Base-by-base conservation (phyloP, 2,329 filamentous ascomycete species). In the Epichloe scottii region DNA sequence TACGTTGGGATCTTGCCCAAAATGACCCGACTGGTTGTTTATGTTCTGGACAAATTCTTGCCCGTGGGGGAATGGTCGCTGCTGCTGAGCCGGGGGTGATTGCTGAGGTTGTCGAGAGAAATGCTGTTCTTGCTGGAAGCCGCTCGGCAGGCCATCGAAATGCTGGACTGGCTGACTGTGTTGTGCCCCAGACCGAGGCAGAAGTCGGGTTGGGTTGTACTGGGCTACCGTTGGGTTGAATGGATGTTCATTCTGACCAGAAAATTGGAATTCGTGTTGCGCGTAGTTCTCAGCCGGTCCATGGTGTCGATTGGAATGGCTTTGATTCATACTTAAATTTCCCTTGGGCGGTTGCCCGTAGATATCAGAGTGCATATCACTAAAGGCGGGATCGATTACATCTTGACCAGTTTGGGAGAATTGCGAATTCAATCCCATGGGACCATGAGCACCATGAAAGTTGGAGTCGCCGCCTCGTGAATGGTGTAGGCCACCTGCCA, bases 351-450 rank as follows among this genome's bases (percentile, higher is more conserved):
- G 66, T 46, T 70, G 67, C 10, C 56, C 57, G 49, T 69, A 72
- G 23, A 70, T 49, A 37, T 68, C 67, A 14, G 66, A 59, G 39
- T 68, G 64, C 10, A 71, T 60, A 51, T 64, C 63, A 57, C 59
- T 57, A 46, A 71, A 69, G 33, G 63, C 59, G 40, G 68, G 61
- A 51, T 71, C 63, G 40, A 71, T 59, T 44, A 65, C 62, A 52
- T 70, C 67, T 53, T 66, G 62, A 39, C 56, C 56, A 14, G 64
- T 53, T 33, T 65, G 63, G 41, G 61, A 56, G 52, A 63, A 71
- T 40, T 65, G 66, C 49, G 66, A 64, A 49, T 60, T 61, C 49
- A 68, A 52, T 7, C 59, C 58, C 40, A 69, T 50, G 3, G 62
- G 54, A 39, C 59, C 60, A 50, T 68, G 67, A 17, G 58, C 56